A percentile compares a stretch with the other conserved stretches of the same genome.
These are phyloP conservation scores for Dothistroma pini DNA, from an alignment of 2,329 filamentous ascomycete species.

Conservation along the genomic window DNA sequence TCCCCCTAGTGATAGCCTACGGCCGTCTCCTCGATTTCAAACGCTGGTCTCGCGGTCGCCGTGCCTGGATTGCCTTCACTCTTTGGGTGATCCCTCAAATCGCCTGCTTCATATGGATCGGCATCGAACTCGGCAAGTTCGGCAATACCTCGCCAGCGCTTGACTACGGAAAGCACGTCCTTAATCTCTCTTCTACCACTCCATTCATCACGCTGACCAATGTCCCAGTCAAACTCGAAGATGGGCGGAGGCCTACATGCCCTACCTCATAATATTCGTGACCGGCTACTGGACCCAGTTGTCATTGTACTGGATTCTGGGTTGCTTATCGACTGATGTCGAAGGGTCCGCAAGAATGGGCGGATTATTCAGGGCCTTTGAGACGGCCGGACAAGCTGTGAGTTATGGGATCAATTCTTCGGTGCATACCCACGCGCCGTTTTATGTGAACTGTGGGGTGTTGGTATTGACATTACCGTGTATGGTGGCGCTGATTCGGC, in stretches of 20 bases:
- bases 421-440: conserved; percentile 9
- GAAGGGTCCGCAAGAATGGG: conserved; percentile 32
- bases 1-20: conserved; percentile 24
- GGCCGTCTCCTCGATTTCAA: conserved; percentile 28
- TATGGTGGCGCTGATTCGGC: conserved; percentile 19
- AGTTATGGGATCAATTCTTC: conserved; percentile 30
- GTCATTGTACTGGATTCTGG: conserved; percentile 39
- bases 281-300: conserved; percentile 26
- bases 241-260: conserved; percentile 23
- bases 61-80: conserved; percentile 31
- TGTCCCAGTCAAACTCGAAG: conserved; percentile 11
- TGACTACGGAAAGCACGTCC: conserved; percentile 12
- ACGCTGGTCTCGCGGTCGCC: conserved; percentile 29
- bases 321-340: conserved; percentile 37
- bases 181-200: background rate
- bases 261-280: conserved; percentile 26
- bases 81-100: conserved; percentile 33
- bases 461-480: conserved; percentile 20
- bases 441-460: conserved; percentile 20
- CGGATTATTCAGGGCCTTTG: conserved; percentile 32
- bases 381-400: conserved; percentile 47
- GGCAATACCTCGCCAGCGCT: conserved; percentile 8
- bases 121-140: conserved; percentile 20
- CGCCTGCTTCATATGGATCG: conserved; percentile 35
- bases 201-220: background rate